Conservation (phyloP, 2,329 filamentous ascomycete species). For the Penicillium sp. region DNA sequence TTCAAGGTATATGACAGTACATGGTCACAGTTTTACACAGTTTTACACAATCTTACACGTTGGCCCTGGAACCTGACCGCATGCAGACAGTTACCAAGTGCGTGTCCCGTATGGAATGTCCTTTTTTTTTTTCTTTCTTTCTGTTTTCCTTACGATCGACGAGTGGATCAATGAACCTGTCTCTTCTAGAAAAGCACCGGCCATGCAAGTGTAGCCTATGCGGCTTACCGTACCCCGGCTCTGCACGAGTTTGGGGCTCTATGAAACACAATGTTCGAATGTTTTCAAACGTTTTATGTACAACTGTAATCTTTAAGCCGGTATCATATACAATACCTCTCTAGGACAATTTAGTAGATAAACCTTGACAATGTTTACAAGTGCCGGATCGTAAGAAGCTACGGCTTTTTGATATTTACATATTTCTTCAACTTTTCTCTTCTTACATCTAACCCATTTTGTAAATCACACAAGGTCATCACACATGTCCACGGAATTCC, state of each 20-base stretch:
- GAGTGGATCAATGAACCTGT: slow-evolving; percentile 5
- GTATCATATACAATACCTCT: neutral
- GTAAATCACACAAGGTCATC: neutral
- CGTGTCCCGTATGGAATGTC: slow-evolving; percentile 24
- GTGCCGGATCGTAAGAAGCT: neutral
- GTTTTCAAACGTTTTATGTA: too few relatives aligned
- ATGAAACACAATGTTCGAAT: neutral
- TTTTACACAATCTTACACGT: slow-evolving; percentile 16
- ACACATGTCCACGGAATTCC: neutral
- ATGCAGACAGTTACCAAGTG: slow-evolving; percentile 25
- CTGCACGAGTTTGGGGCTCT: slow-evolving; percentile 4
- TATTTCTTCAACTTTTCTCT: too few relatives aligned
- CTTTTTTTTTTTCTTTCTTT: slow-evolving; percentile 4
- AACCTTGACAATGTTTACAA: neutral
- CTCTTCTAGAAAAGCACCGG: slow-evolving; percentile 9
- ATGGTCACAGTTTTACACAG: slow-evolving; percentile 11
- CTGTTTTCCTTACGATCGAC: neutral
- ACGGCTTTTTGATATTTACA: neutral
- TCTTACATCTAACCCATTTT: neutral
- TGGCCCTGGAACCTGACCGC: slow-evolving; percentile 20
- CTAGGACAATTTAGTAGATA: neutral
- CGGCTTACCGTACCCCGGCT: slow-evolving; percentile 5
- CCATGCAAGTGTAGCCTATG: slow-evolving; percentile 8
- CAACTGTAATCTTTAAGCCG: neutral
- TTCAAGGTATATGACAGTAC: slow-evolving; percentile 23